phyloP scores from a whole-genome alignment of 2,329 filamentous ascomycete species.

The Colletotrichum shisoi region DNA sequence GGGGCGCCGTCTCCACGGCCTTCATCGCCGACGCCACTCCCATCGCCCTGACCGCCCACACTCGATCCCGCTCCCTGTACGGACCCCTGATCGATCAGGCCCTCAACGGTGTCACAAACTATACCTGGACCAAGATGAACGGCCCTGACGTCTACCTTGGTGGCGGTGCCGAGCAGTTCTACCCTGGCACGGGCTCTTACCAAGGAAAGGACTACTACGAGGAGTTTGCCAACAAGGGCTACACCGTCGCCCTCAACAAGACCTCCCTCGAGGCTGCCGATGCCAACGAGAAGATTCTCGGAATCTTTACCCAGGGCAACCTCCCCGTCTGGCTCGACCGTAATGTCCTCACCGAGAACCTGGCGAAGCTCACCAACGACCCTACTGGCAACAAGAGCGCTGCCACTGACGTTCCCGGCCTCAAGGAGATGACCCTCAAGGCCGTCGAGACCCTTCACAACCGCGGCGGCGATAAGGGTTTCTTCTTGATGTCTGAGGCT shows the following conservation, averaged over 20 bases:
- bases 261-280: conserved; percentile 69
- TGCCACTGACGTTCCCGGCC: conserved; percentile 78
- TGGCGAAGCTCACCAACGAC: conserved; percentile 70
- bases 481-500: conserved; percentile 88
- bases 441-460: conserved; percentile 79
- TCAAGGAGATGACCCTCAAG: conserved; percentile 91
- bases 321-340: conserved; percentile 87
- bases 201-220: conserved; percentile 80
- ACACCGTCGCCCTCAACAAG: conserved; percentile 76
- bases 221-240: conserved; percentile 75
- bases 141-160: conserved; percentile 85
- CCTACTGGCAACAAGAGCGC: conserved; percentile 70
- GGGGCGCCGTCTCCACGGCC: conserved; percentile 79
- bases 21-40: conserved; percentile 84
- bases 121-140: conserved; percentile 77
- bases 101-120: conserved; percentile 78
- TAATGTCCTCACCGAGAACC: conserved; percentile 78
- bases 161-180: conserved; percentile 83
- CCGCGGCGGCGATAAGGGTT: conserved; percentile 73
- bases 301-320: conserved; percentile 78
- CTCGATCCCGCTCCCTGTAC: conserved; percentile 72
- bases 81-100: conserved; percentile 78
- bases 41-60: conserved; percentile 76
- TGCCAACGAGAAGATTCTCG: conserved; percentile 71
- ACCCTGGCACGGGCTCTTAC: conserved; percentile 70